phyloP scores from a whole-genome alignment of 1,284 basidiomycete species.

The Papiliotrema flavescens region DNA sequence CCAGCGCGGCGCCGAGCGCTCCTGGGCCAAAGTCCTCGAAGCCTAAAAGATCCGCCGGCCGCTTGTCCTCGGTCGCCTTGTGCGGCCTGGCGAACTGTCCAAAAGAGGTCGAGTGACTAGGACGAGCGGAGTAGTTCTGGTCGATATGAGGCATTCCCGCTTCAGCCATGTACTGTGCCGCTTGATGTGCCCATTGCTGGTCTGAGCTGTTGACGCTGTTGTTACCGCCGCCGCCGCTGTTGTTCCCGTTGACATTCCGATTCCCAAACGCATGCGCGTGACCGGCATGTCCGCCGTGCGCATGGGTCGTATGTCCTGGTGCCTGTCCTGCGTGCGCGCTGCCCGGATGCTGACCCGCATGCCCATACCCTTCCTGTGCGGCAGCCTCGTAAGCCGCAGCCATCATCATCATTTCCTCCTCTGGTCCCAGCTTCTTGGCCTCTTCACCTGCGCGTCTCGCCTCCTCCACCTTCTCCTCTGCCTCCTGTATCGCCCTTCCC shows the following conservation, averaged over 20 bases:
- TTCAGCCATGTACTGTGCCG: constrained; percentile 46
- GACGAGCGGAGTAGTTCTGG: constrained; percentile 42
- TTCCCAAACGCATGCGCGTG: not conserved
- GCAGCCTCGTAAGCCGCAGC: constrained; percentile 45
- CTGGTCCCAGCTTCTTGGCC: constrained; percentile 37
- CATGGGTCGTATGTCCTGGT: too few relatives aligned
- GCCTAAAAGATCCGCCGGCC: constrained; percentile 34
- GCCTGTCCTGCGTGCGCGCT: not conserved
- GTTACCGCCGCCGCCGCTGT: not conserved
- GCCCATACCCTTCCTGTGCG: constrained; percentile 36
- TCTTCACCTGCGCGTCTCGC: constrained; percentile 30
- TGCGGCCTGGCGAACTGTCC: constrained; percentile 19
- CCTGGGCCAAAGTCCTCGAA: constrained; percentile 50
- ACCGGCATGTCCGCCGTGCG: not conserved
- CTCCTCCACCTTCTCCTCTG: constrained; percentile 39
- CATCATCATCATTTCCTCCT: constrained; percentile 50
- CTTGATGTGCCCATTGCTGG: constrained; percentile 41
- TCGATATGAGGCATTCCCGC: constrained; percentile 45
- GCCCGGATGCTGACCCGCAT: not conserved
- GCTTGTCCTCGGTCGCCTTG: constrained; percentile 9
- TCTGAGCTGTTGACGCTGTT: constrained; percentile 5
- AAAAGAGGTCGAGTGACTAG: constrained; percentile 23
- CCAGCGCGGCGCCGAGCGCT: not conserved
- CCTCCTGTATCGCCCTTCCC: constrained; percentile 31
- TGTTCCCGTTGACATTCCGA: too few relatives aligned